These are phyloP conservation scores for Neofusicoccum kwambonambiense DNA, from an alignment of 2,329 filamentous ascomycete species.

Conservation along the genomic window DNA sequence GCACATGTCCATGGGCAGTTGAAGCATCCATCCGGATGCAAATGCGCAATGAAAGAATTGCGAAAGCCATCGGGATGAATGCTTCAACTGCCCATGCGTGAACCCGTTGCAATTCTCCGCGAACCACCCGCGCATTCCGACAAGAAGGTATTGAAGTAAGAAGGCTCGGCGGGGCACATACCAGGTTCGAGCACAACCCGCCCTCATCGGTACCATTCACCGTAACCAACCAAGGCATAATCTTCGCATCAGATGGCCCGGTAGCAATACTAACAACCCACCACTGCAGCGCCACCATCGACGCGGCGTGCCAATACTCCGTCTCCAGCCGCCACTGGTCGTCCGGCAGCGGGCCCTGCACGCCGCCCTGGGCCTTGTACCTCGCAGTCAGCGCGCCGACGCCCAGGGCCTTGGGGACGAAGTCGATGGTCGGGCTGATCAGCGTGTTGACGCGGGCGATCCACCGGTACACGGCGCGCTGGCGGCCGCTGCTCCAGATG, in stretches of 20 bases:
- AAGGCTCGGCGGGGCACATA: neutral
- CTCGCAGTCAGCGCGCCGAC: neutral
- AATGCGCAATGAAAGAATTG: too few species aligned
- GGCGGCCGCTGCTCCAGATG: neutral
- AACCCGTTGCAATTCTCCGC: too few species aligned
- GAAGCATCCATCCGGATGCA: too few species aligned
- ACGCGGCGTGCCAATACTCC: conserved; percentile 18
- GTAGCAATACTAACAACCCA: conserved; percentile 6
- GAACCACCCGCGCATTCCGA: too few species aligned
- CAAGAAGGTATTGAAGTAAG: too few species aligned
- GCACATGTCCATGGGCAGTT: too few species aligned
- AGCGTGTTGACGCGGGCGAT: neutral
- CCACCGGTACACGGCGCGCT: neutral
- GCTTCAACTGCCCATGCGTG: too few species aligned
- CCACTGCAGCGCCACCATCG: conserved; percentile 17
- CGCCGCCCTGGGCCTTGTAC: neutral
- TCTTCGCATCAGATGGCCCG: neutral
- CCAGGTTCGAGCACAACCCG: neutral
- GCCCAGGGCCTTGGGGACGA: neutral
- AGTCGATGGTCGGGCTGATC: neutral
- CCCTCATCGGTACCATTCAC: neutral
- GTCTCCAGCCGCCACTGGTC: conserved; percentile 22
- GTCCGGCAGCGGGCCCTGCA: conserved; percentile 16
- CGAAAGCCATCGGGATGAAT: too few species aligned
- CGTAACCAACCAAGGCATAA: neutral